Percentiles rank a stretch among this genome's conserved stretches.
Evolutionary conservation across 768 basidiomycete genomes (phyloP).

Genomic region (Mrakia hoshinonis): DNA sequence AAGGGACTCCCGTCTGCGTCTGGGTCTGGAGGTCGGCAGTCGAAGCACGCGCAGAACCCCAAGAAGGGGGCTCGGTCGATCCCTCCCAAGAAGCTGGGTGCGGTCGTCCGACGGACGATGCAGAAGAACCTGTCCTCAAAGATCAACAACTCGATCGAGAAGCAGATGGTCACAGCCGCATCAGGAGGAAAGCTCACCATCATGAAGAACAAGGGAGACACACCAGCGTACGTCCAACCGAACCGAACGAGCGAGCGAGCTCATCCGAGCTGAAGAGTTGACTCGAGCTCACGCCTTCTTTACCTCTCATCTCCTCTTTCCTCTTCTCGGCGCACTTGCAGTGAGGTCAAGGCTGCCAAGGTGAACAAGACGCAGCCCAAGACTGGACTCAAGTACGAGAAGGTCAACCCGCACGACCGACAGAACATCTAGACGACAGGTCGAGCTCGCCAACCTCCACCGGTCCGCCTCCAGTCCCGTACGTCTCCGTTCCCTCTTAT

Average conservation of each 20-base stretch:
- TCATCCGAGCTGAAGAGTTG: not conserved
- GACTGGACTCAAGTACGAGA: conserved; percentile 18
- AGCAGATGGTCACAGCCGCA: conserved; percentile 80
- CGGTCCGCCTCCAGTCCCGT: not conserved
- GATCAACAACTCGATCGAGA: conserved; percentile 84
- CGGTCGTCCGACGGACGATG: conserved; percentile 67
- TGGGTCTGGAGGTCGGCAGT: conserved; percentile 51
- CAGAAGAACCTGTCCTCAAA: conserved; percentile 76
- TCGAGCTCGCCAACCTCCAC: not conserved
- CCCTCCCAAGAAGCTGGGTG: conserved; percentile 68
- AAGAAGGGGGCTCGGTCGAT: conserved; percentile 73
- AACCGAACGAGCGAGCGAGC: not conserved
- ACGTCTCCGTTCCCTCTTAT: not conserved
- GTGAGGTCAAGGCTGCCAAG: conserved; percentile 15
- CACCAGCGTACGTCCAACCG: conserved; percentile 4
- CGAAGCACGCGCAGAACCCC: conserved; percentile 56
- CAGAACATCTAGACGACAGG: conserved; percentile 5
- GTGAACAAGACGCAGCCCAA: conserved; percentile 7
- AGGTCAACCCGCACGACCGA: conserved; percentile 24
- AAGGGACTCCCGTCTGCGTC: conserved; percentile 62
- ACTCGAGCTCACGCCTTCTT: conserved; percentile 1
- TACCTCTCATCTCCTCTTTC: not conserved
- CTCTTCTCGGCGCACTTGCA: not conserved
- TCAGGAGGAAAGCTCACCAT: conserved; percentile 83
- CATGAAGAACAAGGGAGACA: conserved; percentile 57